These are phyloP conservation scores for Phaeoacremonium minimum DNA, from an alignment of 2,329 filamentous ascomycete genomes.

Conservation along the genomic window DNA sequence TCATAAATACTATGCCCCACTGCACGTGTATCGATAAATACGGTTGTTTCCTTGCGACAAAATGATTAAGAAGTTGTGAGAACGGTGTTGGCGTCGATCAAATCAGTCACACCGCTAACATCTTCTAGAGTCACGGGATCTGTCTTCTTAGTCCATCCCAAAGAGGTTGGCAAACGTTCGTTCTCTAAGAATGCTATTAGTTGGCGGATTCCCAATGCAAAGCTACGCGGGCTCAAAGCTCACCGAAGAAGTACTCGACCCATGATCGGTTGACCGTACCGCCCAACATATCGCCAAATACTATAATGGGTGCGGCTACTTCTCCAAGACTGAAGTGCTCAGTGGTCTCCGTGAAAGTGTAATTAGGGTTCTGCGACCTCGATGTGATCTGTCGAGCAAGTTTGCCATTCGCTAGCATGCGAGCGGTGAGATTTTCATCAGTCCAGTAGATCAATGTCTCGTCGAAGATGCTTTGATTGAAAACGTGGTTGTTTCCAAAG, in stretches of 20 bases:
- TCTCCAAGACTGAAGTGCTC: slow-evolving; percentile 46
- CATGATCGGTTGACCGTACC: slow-evolving; percentile 31
- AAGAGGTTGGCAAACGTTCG: slow-evolving; percentile 12
- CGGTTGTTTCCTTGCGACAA: too few relatives aligned
- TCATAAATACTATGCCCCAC: too few relatives aligned
- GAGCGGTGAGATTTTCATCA: slow-evolving; percentile 27
- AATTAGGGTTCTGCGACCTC: slow-evolving; percentile 40
- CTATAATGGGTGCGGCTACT: slow-evolving; percentile 42
- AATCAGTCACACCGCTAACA: background rate
- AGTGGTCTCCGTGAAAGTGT: slow-evolving; percentile 34
- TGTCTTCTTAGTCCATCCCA: slow-evolving; percentile 11
- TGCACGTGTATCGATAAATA: too few relatives aligned
- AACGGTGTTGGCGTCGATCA: too few relatives aligned
- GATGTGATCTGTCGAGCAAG: slow-evolving; percentile 37
- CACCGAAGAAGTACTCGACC: slow-evolving; percentile 42
- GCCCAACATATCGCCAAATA: slow-evolving; percentile 36
- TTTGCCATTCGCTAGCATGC: slow-evolving; percentile 40
- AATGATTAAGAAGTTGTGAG: too few relatives aligned
- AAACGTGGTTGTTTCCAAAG: slow-evolving; percentile 46
- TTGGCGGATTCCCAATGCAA: background rate
- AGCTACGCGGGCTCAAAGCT: slow-evolving; percentile 7
- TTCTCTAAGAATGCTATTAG: slow-evolving; percentile 9
- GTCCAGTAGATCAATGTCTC: slow-evolving; percentile 41
- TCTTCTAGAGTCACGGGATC: background rate
- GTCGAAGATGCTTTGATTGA: slow-evolving; percentile 48